These are phyloP conservation scores for Claviceps sp. DNA, from an alignment of 2,329 filamentous ascomycete genomes.

Conservation along the genomic window DNA sequence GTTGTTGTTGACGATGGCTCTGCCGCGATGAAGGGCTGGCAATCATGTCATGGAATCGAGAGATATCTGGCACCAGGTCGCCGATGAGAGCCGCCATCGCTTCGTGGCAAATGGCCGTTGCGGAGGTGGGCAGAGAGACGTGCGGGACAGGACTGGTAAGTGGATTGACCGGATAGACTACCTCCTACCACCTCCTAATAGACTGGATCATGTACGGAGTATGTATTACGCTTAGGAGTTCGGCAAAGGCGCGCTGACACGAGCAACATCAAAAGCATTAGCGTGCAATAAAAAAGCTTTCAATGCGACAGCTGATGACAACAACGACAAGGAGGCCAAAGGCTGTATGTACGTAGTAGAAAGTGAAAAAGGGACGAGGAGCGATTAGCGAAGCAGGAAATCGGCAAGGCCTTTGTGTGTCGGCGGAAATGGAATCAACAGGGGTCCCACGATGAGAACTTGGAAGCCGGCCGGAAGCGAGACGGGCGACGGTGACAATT, in stretches of 20 bases:
- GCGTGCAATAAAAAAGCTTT: neutral
- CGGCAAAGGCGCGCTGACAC: conserved; percentile 1
- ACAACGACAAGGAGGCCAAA: neutral
- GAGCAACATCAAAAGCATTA: neutral
- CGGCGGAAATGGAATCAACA: too few relatives aligned
- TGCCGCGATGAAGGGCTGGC: conserved; percentile 31
- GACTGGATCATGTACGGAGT: neutral
- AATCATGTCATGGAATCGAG: conserved; percentile 61
- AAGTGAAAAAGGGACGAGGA: neutral
- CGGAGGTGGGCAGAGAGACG: neutral
- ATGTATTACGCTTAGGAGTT: neutral
- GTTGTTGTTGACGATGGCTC: conserved; percentile 24
- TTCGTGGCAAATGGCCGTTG: conserved; percentile 15
- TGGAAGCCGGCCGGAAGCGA: too few relatives aligned
- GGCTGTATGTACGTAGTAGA: too few relatives aligned
- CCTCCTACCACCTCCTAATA: neutral
- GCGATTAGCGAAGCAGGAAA: neutral
- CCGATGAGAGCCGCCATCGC: conserved; percentile 52
- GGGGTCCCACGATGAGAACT: too few relatives aligned
- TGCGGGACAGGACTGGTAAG: neutral
- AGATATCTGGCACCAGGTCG: conserved; percentile 62
- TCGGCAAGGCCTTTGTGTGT: neutral
- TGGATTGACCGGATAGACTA: neutral
- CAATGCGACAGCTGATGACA: neutral
- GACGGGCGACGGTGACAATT: neutral